A percentile compares a stretch with the other conserved stretches of the same genome.
These are phyloP conservation scores for Chytridiales sp. DNA, from an alignment of 371 early-diverging fungal species.

Conservation along the genomic window DNA sequence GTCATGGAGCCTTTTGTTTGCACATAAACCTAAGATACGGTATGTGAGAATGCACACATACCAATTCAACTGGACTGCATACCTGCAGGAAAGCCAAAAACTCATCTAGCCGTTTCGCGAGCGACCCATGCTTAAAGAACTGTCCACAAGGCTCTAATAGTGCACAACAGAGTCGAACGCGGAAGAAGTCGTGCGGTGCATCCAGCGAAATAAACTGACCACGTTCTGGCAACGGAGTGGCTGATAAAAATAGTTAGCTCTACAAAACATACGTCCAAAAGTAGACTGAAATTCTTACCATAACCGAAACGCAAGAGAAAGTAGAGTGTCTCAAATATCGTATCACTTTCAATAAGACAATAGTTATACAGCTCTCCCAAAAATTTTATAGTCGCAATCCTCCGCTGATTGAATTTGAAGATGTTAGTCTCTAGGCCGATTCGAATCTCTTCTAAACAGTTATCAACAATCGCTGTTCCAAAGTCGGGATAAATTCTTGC, in stretches of 20 bases:
- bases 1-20: conserved; percentile 74
- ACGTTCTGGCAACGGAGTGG: conserved; percentile 71
- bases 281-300: conserved; percentile 34
- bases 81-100: conserved; percentile 79
- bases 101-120: conserved; percentile 66
- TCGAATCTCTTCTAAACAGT: conserved; percentile 83
- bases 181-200: conserved; percentile 87
- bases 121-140: conserved; percentile 72
- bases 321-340: conserved; percentile 84
- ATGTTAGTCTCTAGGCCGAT: conserved; percentile 85
- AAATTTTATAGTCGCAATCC: conserved; percentile 77
- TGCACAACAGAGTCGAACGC: conserved; percentile 84
- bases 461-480: conserved; percentile 82
- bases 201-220: conserved; percentile 71
- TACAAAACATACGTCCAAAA: not conserved
- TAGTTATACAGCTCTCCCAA: conserved; percentile 91
- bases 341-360: conserved; percentile 73
- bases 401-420: conserved; percentile 86
- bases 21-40: conserved; percentile 75
- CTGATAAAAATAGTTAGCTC: conserved; percentile 29
- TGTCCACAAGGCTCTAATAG: conserved; percentile 86
- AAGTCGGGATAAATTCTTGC: conserved; percentile 81
- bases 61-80: conserved; percentile 8
- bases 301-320: conserved; percentile 84
- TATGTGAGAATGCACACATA: not conserved